Base-by-base conservation (phyloP, 441 rosid genomes). In the Monsonia emarginata region DNA sequence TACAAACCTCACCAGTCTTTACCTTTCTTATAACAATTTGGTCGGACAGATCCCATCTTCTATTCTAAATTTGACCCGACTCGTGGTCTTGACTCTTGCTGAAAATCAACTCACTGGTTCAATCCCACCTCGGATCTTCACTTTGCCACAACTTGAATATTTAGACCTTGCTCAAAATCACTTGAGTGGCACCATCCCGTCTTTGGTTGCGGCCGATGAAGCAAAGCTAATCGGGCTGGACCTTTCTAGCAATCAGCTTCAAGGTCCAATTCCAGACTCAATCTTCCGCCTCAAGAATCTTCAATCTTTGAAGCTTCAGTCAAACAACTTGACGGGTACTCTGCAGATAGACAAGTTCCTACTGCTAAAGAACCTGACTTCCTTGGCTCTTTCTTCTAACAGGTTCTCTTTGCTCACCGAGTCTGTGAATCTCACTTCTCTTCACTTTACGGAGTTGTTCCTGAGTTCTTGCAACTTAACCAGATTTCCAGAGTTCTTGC, bases 401-500 rank as follows among this genome's bases (percentile, higher is more conserved):
- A 32, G 16, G 0, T 25, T 32, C 18, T 38, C 36, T 0, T 38
- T 25, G 7, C 22, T 3, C 5, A 14, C 10, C 25, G 52, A 16
- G 57, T 0, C 7, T 63, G 18, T 8, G 65, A 58, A 0, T 31
- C 22, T 3, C 65, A 52, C 31, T 50, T 8, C 26, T 21, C 14
- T 19, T 0, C 4, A 0, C 21, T 3, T 11, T 50, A 10, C 19
- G 10, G 14, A 19, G 6, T 42, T 65, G 4, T 1, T 6, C 0
- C 5, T 71, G 8, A n/a, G n/a, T n/a, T 40, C 54, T 5, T 68
- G 70, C 60, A 57, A 72, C 6, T 9, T 71, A 46, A 46, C 1
- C 2, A 68, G 65, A 16, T 64, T 79, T 31, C 72, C 79, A 0
- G 28, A 7, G 4, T 46, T 64, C 56, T 30, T 72, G 19, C 22